phyloP scores from a whole-genome alignment of 2,329 filamentous ascomycete genomes.

The Colletotrichum falcatum region DNA sequence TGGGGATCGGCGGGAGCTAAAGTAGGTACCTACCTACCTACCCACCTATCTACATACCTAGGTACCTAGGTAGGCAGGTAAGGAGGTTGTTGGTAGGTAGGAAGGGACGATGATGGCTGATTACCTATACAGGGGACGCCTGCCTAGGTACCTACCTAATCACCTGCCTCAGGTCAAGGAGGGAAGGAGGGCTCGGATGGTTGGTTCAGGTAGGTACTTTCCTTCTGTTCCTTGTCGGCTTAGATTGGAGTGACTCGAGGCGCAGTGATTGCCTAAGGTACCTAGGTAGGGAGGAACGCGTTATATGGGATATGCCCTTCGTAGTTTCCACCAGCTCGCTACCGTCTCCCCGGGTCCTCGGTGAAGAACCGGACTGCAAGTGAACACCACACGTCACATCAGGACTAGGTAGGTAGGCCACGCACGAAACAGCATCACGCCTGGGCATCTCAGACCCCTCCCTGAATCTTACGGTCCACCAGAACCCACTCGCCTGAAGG shows the following conservation, averaged over 20 bases:
- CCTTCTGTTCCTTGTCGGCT: slow-evolving; percentile 15
- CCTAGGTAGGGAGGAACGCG: too few species aligned
- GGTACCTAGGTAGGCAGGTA: not conserved
- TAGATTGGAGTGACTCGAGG: slow-evolving; percentile 26
- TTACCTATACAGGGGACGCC: not conserved
- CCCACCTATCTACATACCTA: not conserved
- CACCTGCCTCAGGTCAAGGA: not conserved
- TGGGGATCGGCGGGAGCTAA: slow-evolving; percentile 29
- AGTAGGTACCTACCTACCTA: not conserved
- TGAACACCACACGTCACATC: slow-evolving; percentile 39
- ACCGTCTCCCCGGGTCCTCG: slow-evolving; percentile 42
- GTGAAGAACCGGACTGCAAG: slow-evolving; percentile 44
- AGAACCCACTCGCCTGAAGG: slow-evolving; percentile 26
- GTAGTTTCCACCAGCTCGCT: slow-evolving; percentile 28
- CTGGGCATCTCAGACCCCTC: slow-evolving; percentile 16
- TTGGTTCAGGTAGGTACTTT: not conserved
- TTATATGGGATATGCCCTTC: slow-evolving; percentile 39
- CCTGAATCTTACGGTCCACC: slow-evolving; percentile 12
- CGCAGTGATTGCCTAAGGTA: not conserved
- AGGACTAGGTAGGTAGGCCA: not conserved
- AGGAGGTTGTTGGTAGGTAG: too few species aligned
- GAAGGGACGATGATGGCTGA: too few species aligned
- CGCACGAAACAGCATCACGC: not conserved
- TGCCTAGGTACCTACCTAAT: not conserved
- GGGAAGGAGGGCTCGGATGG: slow-evolving; percentile 1